Evolutionary conservation across 805 yeast genomes (phyloP).

Genomic region (Candida nitratophila): DNA sequence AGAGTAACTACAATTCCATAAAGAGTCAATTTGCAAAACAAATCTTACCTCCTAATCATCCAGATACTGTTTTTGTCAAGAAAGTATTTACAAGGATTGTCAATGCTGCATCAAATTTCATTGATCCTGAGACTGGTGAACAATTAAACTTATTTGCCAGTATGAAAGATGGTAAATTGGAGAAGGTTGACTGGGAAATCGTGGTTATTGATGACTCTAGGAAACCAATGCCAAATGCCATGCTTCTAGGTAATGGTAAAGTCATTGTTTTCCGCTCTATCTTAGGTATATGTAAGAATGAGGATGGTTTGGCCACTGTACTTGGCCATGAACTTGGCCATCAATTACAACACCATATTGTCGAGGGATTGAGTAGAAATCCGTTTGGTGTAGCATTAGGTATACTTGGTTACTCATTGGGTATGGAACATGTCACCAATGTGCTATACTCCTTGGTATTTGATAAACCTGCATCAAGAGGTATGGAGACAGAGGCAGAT

Average conservation of each 20-base stretch:
- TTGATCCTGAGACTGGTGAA: slow-evolving; percentile 27
- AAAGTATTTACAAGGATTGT: slow-evolving; percentile 60
- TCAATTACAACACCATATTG: slow-evolving; percentile 86
- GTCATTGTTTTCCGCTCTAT: slow-evolving; percentile 84
- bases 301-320: slow-evolving; percentile 94
- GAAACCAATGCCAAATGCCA: slow-evolving; percentile 92
- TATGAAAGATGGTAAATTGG: slow-evolving; percentile 16
- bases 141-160: slow-evolving; percentile 17
- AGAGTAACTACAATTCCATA: slow-evolving; percentile 54
- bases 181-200: slow-evolving; percentile 59
- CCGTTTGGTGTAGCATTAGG: slow-evolving; percentile 62
- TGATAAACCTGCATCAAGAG: slow-evolving; percentile 80
- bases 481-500: slow-evolving; percentile 96
- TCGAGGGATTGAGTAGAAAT: slow-evolving; percentile 71
- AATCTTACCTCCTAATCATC: slow-evolving; percentile 58
- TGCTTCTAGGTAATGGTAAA: slow-evolving; percentile 93
- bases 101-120: slow-evolving; percentile 40
- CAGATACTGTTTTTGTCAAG: slow-evolving; percentile 49
- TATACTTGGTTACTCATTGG: slow-evolving; percentile 44
- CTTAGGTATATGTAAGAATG: slow-evolving; percentile 68
- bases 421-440: slow-evolving; percentile 54
- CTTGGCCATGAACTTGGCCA: slow-evolving; percentile 91
- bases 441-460: slow-evolving; percentile 48
- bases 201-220: slow-evolving; percentile 67
- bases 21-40: slow-evolving; percentile 43